Percentiles rank a stretch among this genome's conserved stretches.
Evolutionary conservation across 768 basidiomycete species (phyloP).

Genomic region (Trametopsis cervina): DNA sequence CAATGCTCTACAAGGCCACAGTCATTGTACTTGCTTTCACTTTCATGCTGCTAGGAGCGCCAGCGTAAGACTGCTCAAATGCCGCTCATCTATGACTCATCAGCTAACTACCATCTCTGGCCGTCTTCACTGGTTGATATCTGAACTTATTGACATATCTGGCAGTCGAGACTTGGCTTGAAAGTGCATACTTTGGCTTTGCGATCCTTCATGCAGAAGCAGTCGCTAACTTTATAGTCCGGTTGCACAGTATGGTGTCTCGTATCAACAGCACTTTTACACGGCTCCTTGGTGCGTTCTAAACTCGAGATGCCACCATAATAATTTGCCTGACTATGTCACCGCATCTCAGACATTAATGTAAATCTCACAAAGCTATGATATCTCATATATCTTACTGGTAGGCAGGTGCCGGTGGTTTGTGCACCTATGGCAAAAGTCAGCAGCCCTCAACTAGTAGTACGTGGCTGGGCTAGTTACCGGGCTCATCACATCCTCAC

Average conservation of each 20-base stretch:
- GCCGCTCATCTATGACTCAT: background rate
- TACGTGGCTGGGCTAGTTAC: constrained; percentile 7
- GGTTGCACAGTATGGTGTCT: background rate
- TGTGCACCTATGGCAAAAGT: constrained; percentile 68
- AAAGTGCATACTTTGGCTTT: no score
- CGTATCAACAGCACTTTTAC: constrained; percentile 28
- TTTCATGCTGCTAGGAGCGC: background rate
- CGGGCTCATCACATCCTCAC: constrained; percentile 23
- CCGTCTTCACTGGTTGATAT: no score
- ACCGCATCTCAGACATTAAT: no score
- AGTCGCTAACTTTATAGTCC: no score
- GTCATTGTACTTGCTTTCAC: background rate
- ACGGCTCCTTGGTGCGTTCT: constrained; percentile 39
- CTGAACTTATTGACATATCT: no score
- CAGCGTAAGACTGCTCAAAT: background rate
- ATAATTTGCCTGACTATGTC: no score
- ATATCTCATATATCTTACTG: background rate
- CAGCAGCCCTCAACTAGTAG: constrained; percentile 41
- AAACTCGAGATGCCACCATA: background rate
- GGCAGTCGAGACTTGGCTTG: no score
- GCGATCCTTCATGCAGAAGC: no score
- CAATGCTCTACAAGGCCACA: background rate
- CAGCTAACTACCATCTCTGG: no score
- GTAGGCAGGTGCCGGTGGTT: constrained; percentile 46
- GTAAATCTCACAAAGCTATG: background rate